Conservation (phyloP, 768 basidiomycete genomes). For the Mycena belliarum region DNA sequence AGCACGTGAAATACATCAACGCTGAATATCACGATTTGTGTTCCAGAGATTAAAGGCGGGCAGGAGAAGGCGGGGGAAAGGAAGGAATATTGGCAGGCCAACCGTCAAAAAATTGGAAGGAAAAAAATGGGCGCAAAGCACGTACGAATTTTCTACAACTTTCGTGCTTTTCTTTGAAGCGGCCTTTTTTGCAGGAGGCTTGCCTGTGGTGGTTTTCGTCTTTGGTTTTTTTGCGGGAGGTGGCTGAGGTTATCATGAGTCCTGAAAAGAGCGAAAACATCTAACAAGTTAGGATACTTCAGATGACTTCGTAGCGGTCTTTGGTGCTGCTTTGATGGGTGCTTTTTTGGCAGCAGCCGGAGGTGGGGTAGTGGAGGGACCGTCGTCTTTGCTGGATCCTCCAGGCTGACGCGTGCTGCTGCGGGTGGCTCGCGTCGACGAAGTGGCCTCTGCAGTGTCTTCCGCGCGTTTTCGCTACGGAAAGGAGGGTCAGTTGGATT, state of each 20-base stretch:
- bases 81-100: not conserved
- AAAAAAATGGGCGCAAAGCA: not conserved
- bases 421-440: slow-evolving; percentile 47
- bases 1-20: slow-evolving; percentile 29
- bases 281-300: slow-evolving; percentile 18
- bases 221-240: slow-evolving; percentile 45
- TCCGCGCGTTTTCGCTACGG: slow-evolving; percentile 61
- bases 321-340: slow-evolving; percentile 20
- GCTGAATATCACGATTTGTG: slow-evolving; percentile 13
- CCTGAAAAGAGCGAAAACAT: not conserved
- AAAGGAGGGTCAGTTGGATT: not conserved
- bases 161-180: slow-evolving; percentile 21
- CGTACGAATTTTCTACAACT: slow-evolving; percentile 15
- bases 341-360: slow-evolving; percentile 28
- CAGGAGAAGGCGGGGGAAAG: not conserved
- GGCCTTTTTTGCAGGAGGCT: slow-evolving; percentile 22
- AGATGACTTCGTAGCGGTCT: slow-evolving; percentile 27
- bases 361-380: slow-evolving; percentile 30
- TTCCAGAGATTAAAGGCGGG: too few relatives aligned
- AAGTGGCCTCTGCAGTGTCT: slow-evolving; percentile 32
- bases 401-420: slow-evolving; percentile 39
- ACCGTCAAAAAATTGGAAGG: not conserved
- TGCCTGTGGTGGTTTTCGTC: slow-evolving; percentile 24
- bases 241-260: slow-evolving; percentile 13
- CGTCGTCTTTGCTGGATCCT: slow-evolving; percentile 24